Evolutionary conservation across 169 alveolate species (phyloP).

Genomic region (Eimeria necatrix): DNA sequence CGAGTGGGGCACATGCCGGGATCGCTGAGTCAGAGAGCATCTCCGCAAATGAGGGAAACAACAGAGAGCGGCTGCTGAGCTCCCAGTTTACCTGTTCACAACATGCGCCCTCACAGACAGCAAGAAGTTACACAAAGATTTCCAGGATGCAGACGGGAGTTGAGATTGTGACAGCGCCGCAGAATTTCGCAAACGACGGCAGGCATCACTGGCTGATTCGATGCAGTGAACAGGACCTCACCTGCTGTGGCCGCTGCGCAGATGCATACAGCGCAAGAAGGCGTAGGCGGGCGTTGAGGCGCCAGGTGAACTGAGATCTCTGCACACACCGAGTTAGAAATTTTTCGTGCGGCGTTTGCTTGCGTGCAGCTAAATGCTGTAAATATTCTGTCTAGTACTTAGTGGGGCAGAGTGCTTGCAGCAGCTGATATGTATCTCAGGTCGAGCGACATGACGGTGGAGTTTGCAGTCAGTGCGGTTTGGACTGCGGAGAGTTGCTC

Average conservation of each 20-base stretch:
- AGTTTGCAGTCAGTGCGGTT: slow-evolving; percentile 56
- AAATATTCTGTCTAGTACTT: neutral
- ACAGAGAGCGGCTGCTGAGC: neutral
- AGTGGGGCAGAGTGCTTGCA: neutral
- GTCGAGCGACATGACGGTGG: slow-evolving; percentile 61
- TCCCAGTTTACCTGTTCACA: neutral
- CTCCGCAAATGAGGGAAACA: neutral
- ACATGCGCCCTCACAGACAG: neutral
- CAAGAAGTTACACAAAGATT: neutral
- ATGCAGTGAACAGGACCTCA: slow-evolving; percentile 71
- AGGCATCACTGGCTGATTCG: slow-evolving; percentile 44
- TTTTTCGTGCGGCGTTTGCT: neutral
- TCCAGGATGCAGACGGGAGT: neutral
- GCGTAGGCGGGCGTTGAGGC: slow-evolving; percentile 54
- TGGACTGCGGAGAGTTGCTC: slow-evolving; percentile 65
- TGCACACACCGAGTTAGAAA: neutral
- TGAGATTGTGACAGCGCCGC: neutral
- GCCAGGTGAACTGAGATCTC: slow-evolving; percentile 14
- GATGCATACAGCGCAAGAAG: slow-evolving; percentile 62
- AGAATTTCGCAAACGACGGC: slow-evolving; percentile 36
- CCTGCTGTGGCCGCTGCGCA: slow-evolving; percentile 70
- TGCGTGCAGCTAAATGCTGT: neutral
- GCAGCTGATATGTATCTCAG: slow-evolving; percentile 11
- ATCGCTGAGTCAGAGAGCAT: neutral
- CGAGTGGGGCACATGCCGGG: neutral